Conservation (phyloP, 2,329 filamentous ascomycete genomes). For the Lachnellula hyalina region DNA sequence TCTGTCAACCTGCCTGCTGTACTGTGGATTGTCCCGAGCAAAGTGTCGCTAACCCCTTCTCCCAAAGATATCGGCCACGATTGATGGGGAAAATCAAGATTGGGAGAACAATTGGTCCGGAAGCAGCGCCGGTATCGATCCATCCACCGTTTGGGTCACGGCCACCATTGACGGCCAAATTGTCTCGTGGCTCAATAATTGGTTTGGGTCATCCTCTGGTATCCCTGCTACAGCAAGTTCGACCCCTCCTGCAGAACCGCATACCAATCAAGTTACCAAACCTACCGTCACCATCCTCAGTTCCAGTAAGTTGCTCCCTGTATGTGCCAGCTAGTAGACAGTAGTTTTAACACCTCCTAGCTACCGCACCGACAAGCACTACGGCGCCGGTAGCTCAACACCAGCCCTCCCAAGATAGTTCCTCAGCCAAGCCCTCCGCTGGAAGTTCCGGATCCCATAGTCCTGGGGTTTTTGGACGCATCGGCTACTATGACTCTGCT, state of each 20-base stretch:
- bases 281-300: not conserved
- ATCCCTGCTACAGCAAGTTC: not conserved
- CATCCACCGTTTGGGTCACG: conserved; percentile 21
- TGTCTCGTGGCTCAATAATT: conserved; percentile 21
- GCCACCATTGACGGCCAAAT: conserved; percentile 24
- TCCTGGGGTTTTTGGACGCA: conserved; percentile 35
- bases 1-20: too few species aligned
- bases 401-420: not conserved
- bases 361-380: not conserved
- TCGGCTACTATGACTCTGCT: conserved; percentile 43
- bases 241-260: not conserved
- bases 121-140: conserved; percentile 5
- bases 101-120: conserved; percentile 52
- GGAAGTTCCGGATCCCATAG: conserved; percentile 21
- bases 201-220: conserved; percentile 10
- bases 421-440: conserved; percentile 1
- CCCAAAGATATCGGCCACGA: conserved; percentile 46
- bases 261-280: not conserved
- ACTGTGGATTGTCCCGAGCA: not conserved
- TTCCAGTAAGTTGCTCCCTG: not conserved
- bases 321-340: not conserved
- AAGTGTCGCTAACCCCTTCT: not conserved
- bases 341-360: not conserved
- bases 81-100: conserved; percentile 50
- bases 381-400: not conserved